These are phyloP conservation scores for Lipomyces sp. DNA, from an alignment of 805 yeast species.

Conservation along the genomic window DNA sequence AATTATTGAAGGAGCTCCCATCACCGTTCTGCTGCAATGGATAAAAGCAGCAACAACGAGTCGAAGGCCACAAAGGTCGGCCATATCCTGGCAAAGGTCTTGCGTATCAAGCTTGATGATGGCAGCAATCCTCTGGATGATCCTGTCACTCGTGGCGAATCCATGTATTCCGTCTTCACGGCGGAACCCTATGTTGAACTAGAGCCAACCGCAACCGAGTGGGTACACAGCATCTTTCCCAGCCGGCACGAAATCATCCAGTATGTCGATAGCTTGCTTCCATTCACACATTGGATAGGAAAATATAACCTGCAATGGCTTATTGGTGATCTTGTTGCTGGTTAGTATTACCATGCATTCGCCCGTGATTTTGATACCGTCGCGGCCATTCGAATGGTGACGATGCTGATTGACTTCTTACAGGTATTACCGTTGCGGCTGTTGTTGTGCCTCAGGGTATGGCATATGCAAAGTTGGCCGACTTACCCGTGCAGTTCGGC, in stretches of 20 bases:
- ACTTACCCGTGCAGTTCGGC: not conserved
- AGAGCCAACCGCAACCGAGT: not conserved
- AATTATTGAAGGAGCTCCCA: no score
- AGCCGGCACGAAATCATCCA: not conserved
- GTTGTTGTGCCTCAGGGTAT: constrained; percentile 4
- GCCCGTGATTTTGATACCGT: not conserved
- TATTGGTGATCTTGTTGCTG: not conserved
- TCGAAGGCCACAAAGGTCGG: not conserved
- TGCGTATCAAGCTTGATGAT: constrained; percentile 1
- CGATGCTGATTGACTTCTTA: not conserved
- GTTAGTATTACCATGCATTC: not conserved
- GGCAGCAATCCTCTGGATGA: not conserved
- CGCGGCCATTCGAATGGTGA: not conserved
- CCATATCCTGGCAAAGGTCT: not conserved
- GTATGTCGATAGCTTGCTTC: not conserved
- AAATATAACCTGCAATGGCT: not conserved
- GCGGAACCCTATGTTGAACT: not conserved
- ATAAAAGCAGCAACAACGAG: not conserved
- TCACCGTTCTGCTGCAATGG: not conserved
- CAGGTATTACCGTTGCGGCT: not conserved
- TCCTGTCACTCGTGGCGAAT: not conserved
- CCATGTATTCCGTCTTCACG: not conserved
- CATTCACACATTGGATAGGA: constrained; percentile 1
- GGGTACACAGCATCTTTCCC: not conserved
- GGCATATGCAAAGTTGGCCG: not conserved